Evolutionary conservation across 257 asterid genomes (phyloP), one percentile per base, ranked within the genome.

Genomic region (Prunella vulgaris): DNA sequence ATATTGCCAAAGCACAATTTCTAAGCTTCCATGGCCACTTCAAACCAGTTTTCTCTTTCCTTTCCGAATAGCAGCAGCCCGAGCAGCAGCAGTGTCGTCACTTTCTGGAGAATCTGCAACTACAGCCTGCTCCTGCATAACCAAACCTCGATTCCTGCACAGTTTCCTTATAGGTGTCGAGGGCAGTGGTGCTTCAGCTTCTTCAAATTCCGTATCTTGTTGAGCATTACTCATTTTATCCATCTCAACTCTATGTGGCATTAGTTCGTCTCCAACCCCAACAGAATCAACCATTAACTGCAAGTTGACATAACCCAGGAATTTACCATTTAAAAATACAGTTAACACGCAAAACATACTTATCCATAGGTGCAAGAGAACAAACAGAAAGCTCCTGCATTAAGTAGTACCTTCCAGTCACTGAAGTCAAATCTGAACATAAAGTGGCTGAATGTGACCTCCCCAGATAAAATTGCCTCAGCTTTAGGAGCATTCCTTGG

Each of bases 401-500:
- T 46, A 62, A 27, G 63, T 2, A 33, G 21, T 86, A 94, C 99
- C 97, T 94, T 86, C 97, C 97, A 94, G 79, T 94, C 97, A 9
- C 72, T 78, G 37, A 74, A 90, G 80, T 94, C 97, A 35, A 77
- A 87, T 85, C 96, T 82, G 82, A 91, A 91, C 37, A 87, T 85
- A 68, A 94, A 94, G 75, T 94, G 97, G 73, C 64, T 60, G 80
- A 81, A 87, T 44, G 86, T 59, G 67, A 81, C 90, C 57, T 89
- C 92, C 72, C 96, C 94, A 63, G 95, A 81, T 58, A 48, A 81
- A 75, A 94, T 82, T 27, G 91, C 88, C 58, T 73, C 66, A 10
- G 97, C 88, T 68, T 86, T 77, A 76, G 99, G 93, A 60, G 96
- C 96, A 80, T 94, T 91, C 83, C 76, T 89, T 60, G 97, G 99